These are phyloP conservation scores for Ceratobasidium sp. DNA, from an alignment of 1,284 basidiomycete genomes.

Conservation along the genomic window DNA sequence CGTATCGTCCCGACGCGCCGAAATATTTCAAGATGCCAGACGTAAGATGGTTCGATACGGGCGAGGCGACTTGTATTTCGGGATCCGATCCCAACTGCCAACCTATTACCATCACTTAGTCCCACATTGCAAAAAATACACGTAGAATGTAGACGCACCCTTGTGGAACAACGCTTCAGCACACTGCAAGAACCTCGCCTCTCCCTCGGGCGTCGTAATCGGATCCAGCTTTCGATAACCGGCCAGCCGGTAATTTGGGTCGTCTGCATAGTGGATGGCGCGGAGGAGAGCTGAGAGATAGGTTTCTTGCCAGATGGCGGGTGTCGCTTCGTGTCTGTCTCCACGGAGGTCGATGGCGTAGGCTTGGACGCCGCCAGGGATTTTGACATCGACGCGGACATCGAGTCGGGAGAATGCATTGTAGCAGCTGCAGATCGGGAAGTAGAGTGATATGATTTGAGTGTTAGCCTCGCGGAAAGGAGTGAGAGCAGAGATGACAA, in stretches of 20 bases:
- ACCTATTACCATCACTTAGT: conserved; percentile 63
- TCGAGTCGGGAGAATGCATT: conserved; percentile 99
- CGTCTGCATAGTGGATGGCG: conserved; percentile 95
- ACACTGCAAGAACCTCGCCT: conserved; percentile 90
- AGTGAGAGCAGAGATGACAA: neutral
- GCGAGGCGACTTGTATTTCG: conserved; percentile 97
- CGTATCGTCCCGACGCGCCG: conserved; percentile 88
- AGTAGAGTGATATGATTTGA: neutral
- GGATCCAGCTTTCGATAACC: conserved; percentile 97
- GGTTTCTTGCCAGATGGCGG: conserved; percentile 97
- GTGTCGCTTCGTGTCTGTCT: conserved; percentile 93
- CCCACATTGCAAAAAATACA: neutral
- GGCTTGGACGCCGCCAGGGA: conserved; percentile 95
- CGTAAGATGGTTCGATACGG: conserved; percentile 97
- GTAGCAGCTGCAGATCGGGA: conserved; percentile 79
- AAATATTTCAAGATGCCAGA: conserved; percentile 98
- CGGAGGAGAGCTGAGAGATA: conserved; percentile 94
- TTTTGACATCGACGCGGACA: conserved; percentile 97
- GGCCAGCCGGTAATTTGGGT: conserved; percentile 90
- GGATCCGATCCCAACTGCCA: conserved; percentile 99
- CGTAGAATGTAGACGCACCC: conserved; percentile 64
- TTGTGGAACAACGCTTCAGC: conserved; percentile 93
- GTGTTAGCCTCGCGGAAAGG: neutral
- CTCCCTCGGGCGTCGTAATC: conserved; percentile 89
- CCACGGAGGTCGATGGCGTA: conserved; percentile 96